phyloP scores from a whole-genome alignment of 2,329 filamentous ascomycete species.

The Rutstroemia sp. region DNA sequence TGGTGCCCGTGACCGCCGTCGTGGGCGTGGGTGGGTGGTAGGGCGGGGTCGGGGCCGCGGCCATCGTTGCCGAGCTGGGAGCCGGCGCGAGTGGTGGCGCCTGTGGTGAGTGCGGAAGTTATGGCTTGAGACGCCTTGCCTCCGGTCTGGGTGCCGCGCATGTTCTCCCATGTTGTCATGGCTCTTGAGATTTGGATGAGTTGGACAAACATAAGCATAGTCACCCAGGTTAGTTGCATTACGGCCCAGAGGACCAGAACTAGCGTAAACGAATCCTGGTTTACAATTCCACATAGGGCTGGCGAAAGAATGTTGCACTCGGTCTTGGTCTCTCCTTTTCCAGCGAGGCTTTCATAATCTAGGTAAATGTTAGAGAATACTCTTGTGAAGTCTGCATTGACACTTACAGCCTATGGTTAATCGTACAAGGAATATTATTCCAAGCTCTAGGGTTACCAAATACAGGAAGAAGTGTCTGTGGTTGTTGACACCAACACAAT shows the following conservation, averaged over 20 bases:
- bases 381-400: neutral
- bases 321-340: slow-evolving; percentile 42
- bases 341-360: slow-evolving; percentile 58
- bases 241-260: slow-evolving; percentile 71
- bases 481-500: slow-evolving; percentile 93
- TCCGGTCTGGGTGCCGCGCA: slow-evolving; percentile 65
- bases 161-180: slow-evolving; percentile 94
- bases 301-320: slow-evolving; percentile 72
- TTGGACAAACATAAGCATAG: slow-evolving; percentile 94
- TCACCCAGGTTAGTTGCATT: slow-evolving; percentile 87
- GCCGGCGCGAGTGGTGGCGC: slow-evolving; percentile 55
- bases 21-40: slow-evolving; percentile 35
- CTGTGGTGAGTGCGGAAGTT: slow-evolving; percentile 69
- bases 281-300: slow-evolving; percentile 65
- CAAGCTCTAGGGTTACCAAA: slow-evolving; percentile 67
- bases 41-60: slow-evolving; percentile 53
- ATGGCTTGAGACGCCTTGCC: slow-evolving; percentile 50
- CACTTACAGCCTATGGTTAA: slow-evolving; percentile 64
- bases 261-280: slow-evolving; percentile 77
- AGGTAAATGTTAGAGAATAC: slow-evolving; percentile 24
- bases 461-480: slow-evolving; percentile 94
- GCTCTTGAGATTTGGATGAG: slow-evolving; percentile 86
- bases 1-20: slow-evolving; percentile 29
- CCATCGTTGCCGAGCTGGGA: slow-evolving; percentile 62
- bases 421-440: slow-evolving; percentile 65